Percentiles rank a stretch among this genome's conserved stretches.
Evolutionary conservation across 1,139 yeast genomes (phyloP).

Genomic region (Scheffersomyces parashehatae): DNA sequence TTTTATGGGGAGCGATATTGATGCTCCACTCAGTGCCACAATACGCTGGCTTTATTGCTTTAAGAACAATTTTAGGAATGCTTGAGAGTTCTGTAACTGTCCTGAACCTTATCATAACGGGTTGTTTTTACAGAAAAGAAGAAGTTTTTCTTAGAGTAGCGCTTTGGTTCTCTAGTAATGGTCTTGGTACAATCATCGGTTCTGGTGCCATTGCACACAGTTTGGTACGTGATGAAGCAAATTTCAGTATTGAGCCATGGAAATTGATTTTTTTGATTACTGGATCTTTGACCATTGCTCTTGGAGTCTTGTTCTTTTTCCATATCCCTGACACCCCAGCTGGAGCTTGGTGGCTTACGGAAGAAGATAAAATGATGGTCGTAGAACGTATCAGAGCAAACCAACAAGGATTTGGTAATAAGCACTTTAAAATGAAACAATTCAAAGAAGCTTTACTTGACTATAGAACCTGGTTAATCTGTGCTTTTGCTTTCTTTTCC

Average conservation of each 20-base stretch:
- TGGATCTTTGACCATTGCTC: slow-evolving; percentile 47
- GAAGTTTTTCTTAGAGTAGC: slow-evolving; percentile 51
- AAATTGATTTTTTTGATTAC: slow-evolving; percentile 46
- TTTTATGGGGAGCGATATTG: slow-evolving; percentile 50
- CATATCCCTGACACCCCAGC: slow-evolving; percentile 56
- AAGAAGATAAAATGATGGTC: slow-evolving; percentile 43
- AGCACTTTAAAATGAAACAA: slow-evolving; percentile 54
- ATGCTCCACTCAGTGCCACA: slow-evolving; percentile 42
- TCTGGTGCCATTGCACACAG: slow-evolving; percentile 54
- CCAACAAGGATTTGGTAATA: slow-evolving; percentile 59
- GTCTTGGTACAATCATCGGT: slow-evolving; percentile 54
- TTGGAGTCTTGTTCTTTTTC: slow-evolving; percentile 43
- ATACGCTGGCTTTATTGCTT: slow-evolving; percentile 39
- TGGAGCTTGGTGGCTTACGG: slow-evolving; percentile 45
- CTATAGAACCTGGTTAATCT: slow-evolving; percentile 44
- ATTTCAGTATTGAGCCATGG: slow-evolving; percentile 44
- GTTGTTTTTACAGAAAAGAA: slow-evolving; percentile 53
- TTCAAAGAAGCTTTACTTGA: slow-evolving; percentile 54
- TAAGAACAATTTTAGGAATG: slow-evolving; percentile 52
- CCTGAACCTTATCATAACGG: slow-evolving; percentile 52
- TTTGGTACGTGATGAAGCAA: slow-evolving; percentile 28
- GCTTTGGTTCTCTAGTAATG: slow-evolving; percentile 53
- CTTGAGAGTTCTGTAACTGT: slow-evolving; percentile 59
- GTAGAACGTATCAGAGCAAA: slow-evolving; percentile 38
- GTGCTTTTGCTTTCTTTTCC: slow-evolving; percentile 36